Evolutionary conservation across 1,284 basidiomycete species (phyloP), one percentile per base, ranked within the genome.

Genomic region (Cerioporus squamosus): DNA sequence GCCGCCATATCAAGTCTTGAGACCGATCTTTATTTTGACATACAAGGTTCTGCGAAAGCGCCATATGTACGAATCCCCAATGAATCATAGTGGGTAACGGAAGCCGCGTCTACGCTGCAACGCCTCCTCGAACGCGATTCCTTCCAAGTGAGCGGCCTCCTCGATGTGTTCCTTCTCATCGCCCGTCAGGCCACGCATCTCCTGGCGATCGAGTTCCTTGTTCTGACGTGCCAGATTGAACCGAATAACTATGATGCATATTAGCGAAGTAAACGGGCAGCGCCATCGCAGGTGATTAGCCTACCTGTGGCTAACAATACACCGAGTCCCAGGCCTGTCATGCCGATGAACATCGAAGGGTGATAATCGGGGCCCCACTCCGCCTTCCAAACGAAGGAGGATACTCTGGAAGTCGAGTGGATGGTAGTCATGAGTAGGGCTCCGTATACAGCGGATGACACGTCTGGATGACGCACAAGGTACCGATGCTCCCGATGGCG

Each of bases 401-500:
- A 72, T 38, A 76, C 73, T 5, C 74, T 76, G 60, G 10, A 23
- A 5, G 3, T 36, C 33, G 14, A 36, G 33, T 10, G 14, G 3
- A n/a, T n/a, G n/a, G 10, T 15, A 36, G 22, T 8, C 29, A 22
- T 7, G 38, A 39, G 7, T 5, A 2, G 22, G 18, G 14, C 20
- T 26, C 17, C 7, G 29, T 15, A 18, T 36, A 43, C 39, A 9
- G 33, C 14, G 3, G 3, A 36, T 3, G 40, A 24, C 50, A 17
- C n/a, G 10, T 29, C 5, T 5, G 31, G 40, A 31, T 18, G 0
- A 67, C 76, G 22, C 42, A 78, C 74, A 78, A 57, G 57, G 74
- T 77, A 1, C 76, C 76, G 7, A 76, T 61, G 57, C 77, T 78
- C 2, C 75, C 76, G 51, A 77, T 73, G 5, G 74, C 76, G 55